phyloP scores from a whole-genome alignment of 73 alveolate genomes.

The Paramecium primaurelia region DNA sequence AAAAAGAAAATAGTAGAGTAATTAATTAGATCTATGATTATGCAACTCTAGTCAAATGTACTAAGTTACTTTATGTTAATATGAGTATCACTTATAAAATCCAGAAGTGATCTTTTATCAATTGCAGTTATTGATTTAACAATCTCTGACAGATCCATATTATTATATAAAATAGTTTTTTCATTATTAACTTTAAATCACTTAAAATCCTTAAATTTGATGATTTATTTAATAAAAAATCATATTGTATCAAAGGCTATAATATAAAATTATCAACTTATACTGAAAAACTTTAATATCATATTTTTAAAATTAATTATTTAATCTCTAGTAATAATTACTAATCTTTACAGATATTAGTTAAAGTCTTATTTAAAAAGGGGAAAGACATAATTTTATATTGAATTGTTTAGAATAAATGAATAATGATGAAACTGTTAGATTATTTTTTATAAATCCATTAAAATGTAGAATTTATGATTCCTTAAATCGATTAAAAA shows the following conservation, averaged over 20 bases:
- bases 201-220: background rate
- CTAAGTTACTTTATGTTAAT: background rate
- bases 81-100: background rate
- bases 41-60: background rate
- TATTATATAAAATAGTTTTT: background rate
- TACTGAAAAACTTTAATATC: background rate
- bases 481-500: background rate
- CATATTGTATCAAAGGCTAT: background rate
- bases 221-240: background rate
- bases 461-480: background rate
- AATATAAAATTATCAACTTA: background rate
- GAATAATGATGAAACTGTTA: background rate
- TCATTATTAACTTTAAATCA: background rate
- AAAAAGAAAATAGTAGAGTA: background rate
- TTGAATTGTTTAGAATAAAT: background rate
- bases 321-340: background rate
- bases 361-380: background rate
- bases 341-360: background rate
- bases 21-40: background rate
- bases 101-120: background rate
- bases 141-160: background rate
- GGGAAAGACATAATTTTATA: background rate
- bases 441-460: constrained; percentile 30
- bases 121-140: background rate
- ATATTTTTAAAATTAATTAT: background rate